Conservation (phyloP, 2,329 filamentous ascomycete genomes). For the Clarireedia monteithiana region DNA sequence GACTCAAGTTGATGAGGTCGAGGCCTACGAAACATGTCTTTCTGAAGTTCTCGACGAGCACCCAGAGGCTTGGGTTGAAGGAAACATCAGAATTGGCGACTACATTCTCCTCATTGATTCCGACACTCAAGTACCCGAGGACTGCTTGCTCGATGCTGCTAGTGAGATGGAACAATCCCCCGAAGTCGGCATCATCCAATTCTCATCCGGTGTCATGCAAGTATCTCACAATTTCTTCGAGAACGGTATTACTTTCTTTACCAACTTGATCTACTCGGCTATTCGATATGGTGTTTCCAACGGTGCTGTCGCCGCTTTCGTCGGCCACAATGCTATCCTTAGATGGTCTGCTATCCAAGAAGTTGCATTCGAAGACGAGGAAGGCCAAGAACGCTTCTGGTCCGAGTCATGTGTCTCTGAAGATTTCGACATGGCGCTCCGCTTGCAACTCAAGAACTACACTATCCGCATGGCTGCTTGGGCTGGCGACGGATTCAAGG, state of each 20-base stretch:
- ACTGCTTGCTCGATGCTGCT: conserved; percentile 62
- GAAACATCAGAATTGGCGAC: conserved; percentile 52
- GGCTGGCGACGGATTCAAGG: conserved; percentile 61
- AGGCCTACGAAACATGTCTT: conserved; percentile 39
- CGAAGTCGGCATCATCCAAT: conserved; percentile 66
- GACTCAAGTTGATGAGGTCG: conserved; percentile 33
- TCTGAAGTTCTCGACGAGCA: conserved; percentile 41
- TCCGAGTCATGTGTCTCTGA: conserved; percentile 69
- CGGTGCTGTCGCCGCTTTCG: conserved; percentile 62
- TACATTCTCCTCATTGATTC: conserved; percentile 61
- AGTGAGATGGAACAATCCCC: conserved; percentile 66
- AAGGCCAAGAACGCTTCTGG: conserved; percentile 57
- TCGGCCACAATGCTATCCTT: conserved; percentile 69
- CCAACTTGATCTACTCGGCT: conserved; percentile 66
- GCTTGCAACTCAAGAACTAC: conserved; percentile 62
- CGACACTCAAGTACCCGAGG: conserved; percentile 58
- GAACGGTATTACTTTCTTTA: conserved; percentile 68
- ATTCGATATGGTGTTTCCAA: conserved; percentile 64
- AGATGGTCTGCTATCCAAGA: conserved; percentile 59
- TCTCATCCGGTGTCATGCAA: conserved; percentile 69
- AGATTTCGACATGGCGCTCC: conserved; percentile 68
- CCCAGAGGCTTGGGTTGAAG: conserved; percentile 49
- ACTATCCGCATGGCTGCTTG: conserved; percentile 62
- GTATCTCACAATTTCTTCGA: conserved; percentile 67
- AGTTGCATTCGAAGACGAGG: conserved; percentile 43